Percentiles rank a stretch among this genome's conserved stretches.
Conservation (phyloP, 345 rosid species). For the Gossypium raimondii region DNA sequence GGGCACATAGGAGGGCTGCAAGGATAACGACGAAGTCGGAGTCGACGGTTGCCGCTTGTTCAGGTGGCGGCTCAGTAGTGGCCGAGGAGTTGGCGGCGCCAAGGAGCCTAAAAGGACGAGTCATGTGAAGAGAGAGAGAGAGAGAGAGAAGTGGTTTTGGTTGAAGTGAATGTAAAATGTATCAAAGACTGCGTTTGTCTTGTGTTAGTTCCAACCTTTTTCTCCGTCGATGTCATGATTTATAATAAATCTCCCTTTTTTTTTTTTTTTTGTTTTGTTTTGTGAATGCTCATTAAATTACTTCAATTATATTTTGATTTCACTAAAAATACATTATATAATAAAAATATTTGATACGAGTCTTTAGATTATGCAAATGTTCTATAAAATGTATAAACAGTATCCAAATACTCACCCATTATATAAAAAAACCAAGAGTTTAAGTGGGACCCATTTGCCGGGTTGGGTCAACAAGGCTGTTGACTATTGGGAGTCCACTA, state of each 20-base stretch:
- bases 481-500: too few species aligned
- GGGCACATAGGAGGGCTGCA: slow-evolving; percentile 84
- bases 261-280: neutral
- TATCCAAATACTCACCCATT: too few species aligned
- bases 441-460: too few species aligned
- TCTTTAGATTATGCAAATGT: too few species aligned
- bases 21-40: slow-evolving; percentile 78
- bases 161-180: neutral
- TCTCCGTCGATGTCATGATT: neutral
- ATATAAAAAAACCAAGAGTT: too few species aligned
- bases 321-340: too few species aligned
- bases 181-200: slow-evolving; percentile 1
- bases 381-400: too few species aligned
- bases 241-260: neutral
- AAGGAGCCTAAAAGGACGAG: slow-evolving; percentile 60
- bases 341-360: too few species aligned
- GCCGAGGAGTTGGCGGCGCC: slow-evolving; percentile 43
- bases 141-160: slow-evolving; percentile 3
- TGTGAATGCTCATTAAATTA: too few species aligned
- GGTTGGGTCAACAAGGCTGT: too few species aligned
- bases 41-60: slow-evolving; percentile 32
- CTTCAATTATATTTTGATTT: too few species aligned
- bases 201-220: neutral
- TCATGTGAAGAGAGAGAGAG: slow-evolving; percentile 44
- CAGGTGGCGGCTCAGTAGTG: slow-evolving; percentile 13